phyloP scores from a whole-genome alignment of 257 asterid genomes.

The Solanum appendiculatum region DNA sequence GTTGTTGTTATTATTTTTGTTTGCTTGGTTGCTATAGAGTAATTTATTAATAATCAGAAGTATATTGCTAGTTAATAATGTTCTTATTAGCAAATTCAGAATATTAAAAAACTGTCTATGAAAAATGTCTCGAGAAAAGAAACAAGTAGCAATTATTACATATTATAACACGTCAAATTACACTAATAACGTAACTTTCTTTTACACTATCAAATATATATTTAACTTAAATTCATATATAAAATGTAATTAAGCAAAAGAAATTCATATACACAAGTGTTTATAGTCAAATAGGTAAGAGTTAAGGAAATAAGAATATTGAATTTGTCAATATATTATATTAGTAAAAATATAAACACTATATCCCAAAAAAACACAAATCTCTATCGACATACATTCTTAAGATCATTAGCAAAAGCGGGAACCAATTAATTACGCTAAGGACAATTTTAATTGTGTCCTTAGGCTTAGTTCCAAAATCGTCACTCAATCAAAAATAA shows the following conservation, averaged over 20 bases:
- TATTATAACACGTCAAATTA: neutral
- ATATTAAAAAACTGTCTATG: neutral
- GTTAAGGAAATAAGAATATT: neutral
- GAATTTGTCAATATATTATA: neutral
- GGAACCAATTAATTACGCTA: neutral
- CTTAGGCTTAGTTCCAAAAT: neutral
- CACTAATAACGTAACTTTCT: neutral
- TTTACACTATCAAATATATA: neutral
- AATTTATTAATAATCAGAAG: neutral
- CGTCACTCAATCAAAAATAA: neutral
- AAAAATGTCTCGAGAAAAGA: neutral
- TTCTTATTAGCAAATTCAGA: neutral
- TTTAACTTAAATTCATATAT: neutral
- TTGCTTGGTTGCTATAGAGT: neutral
- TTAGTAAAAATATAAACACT: neutral
- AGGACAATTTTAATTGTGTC: neutral
- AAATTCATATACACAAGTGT: neutral
- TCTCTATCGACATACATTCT: neutral
- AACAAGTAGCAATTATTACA: neutral
- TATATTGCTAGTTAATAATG: neutral
- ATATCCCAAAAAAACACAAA: neutral
- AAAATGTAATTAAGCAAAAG: neutral
- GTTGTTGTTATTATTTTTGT: no score
- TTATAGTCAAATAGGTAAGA: neutral
- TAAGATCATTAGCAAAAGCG: neutral